These are phyloP conservation scores for Neurospora tetrasperma DNA, from an alignment of 495 filamentous ascomycete species.

Conservation along the genomic window DNA sequence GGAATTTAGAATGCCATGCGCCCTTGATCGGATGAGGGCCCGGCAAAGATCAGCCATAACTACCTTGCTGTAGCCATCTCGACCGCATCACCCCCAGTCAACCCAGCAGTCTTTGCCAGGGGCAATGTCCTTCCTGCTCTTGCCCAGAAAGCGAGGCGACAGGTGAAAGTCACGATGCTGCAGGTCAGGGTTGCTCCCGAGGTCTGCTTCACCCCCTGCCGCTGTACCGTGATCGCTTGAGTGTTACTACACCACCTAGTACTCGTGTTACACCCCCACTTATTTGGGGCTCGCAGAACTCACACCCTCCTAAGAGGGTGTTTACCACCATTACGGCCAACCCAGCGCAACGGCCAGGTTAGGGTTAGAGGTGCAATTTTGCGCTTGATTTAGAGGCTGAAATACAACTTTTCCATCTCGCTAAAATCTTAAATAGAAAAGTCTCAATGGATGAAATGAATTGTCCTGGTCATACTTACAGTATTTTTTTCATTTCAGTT, in stretches of 20 bases:
- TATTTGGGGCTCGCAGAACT: no score
- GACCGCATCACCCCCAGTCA: not conserved
- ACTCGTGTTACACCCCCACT: no score
- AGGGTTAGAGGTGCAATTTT: no score
- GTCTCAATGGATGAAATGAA: no score
- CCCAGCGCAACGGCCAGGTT: no score
- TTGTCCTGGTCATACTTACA: no score
- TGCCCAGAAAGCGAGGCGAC: not conserved
- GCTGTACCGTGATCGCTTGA: not conserved
- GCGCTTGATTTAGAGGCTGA: no score
- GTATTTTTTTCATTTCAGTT: no score
- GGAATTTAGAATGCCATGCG: not conserved
- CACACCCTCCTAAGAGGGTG: no score
- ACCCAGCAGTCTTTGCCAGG: not conserved
- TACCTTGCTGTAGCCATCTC: not conserved
- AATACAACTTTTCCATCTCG: no score
- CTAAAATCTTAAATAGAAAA: no score
- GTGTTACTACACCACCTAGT: not conserved
- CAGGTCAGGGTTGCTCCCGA: not conserved
- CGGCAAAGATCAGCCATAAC: not conserved
- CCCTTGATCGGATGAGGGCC: not conserved
- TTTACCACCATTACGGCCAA: no score
- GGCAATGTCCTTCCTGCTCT: not conserved
- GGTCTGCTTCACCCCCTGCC: not conserved
- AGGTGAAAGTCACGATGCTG: not conserved